Base-by-base conservation (phyloP, 2,329 filamentous ascomycete species). In the Beauveria pseudobassiana region DNA sequence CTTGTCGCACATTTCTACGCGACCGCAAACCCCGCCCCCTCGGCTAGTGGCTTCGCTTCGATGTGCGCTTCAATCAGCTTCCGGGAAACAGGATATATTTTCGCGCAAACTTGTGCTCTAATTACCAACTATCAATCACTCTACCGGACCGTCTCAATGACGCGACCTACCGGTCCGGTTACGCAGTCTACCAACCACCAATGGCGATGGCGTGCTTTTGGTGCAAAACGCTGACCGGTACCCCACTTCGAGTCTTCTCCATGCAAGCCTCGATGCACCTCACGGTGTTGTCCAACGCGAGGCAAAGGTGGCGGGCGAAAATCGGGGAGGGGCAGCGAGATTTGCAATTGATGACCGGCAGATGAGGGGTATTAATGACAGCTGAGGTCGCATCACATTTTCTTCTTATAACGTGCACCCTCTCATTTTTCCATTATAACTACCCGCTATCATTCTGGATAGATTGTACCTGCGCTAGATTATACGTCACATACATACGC, bases 191-290 rank as follows among this genome's bases (percentile, higher is more conserved):
- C 58, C 50, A 61, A 38, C 38, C 38, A 6, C 16, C 16, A 6
- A 38, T 42, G 62, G 61, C 60, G 65, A 67, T 62, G 65, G 59
- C 58, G 65, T 54, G 51, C 57, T 61, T 56, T 46, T 57, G 57
- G 30, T 50, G 42, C 16, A 18, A 48, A 55, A 49, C 48, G 24
- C 22, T 5, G 46, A 50, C 42, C 57, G 16, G 45, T 4, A 14
- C 57, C 58, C 58, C 38, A 50, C 52, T 18, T n/a, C 3, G 18
- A 14, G n/a, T 42, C 34, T 40, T 52, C 0, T n/a, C 5, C 20
- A 34, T 54, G 50, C 58, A 51, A 24, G 49, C 46, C 18, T 24
- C 30, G 50, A 50, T 51, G 42, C 40, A 30, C n/a, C 22, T 24
- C 10, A 50, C 24, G 30, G 16, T 10, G 3, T 14, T n/a, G 26